Evolutionary conservation across 1,139 yeast genomes (phyloP), one percentile per base, ranked within the genome.

Genomic region (Nakaseomyces delphensis): DNA sequence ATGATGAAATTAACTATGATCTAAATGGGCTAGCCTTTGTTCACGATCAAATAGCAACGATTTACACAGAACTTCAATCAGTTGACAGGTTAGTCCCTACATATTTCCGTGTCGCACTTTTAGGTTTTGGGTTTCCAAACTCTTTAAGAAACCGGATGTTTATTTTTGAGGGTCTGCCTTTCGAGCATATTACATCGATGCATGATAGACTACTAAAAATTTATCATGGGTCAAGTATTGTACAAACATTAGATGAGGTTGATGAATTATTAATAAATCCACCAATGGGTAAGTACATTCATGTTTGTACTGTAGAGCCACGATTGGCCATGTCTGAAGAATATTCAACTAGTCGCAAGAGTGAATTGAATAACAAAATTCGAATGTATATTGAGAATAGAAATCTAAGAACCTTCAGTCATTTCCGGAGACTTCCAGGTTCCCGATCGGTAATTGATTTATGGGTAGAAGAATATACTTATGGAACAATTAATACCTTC

Each of bases 391-490:
- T 83, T 50, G 79, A 82, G 56, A 79, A 76, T 65, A 79, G 77
- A 61, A 77, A 84, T 58, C 68, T 84, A 65, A 74, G 77, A 54
- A 74, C 75, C 50, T 86, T 86, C 63, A 74, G 83, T 4, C 76
- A 78, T 37, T 71, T 81, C 45, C 74, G 83, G 61, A 79, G 83
- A 54, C 66, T 86, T 43, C 87, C 93, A 1, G 91, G 93, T 3
- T 74, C 85, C 2, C 75, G 78, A 0, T 74, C 84, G 8, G 82
- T 83, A 5, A 71, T 76, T 48, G 87, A 85, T 58, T 66, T 86
- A 54, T 85, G 95, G 95, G 86, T 91, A 21, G 95, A 85, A 58
- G 94, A 85, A 64, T 76, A 85, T 6, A 79, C 84, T 0, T 86
- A 77, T 62, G 86, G 79, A 52, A 83, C 95, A 0, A 69, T 63